These are phyloP conservation scores for Stagonosporopsis chrysanthemi DNA, from an alignment of 2,329 filamentous ascomycete genomes.

Conservation along the genomic window DNA sequence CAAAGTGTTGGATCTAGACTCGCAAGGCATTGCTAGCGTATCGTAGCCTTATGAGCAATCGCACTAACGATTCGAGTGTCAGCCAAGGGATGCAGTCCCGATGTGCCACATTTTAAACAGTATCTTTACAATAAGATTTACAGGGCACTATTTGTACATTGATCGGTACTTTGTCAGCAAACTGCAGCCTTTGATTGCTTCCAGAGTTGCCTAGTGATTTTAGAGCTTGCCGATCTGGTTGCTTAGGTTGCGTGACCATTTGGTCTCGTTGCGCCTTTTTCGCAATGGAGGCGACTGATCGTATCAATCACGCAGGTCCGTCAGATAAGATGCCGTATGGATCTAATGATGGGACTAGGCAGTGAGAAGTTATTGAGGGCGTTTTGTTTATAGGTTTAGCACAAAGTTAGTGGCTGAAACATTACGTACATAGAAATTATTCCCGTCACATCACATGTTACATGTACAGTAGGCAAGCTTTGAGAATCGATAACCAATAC, in stretches of 20 bases:
- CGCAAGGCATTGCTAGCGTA: neutral
- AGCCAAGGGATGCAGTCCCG: neutral
- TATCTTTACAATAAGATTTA: neutral
- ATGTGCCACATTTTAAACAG: neutral
- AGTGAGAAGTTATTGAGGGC: no score
- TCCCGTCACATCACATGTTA: neutral
- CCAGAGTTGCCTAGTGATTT: neutral
- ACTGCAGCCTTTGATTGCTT: neutral
- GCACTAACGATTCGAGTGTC: neutral
- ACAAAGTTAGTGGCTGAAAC: no score
- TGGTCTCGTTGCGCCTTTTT: no score
- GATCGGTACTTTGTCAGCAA: neutral
- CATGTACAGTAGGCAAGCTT: neutral
- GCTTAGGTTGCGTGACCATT: no score
- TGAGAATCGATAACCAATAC: neutral
- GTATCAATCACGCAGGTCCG: no score
- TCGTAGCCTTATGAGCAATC: neutral
- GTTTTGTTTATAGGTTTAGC: no score
- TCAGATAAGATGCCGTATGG: no score
- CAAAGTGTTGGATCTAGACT: neutral
- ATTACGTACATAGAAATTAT: neutral
- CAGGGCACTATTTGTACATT: neutral
- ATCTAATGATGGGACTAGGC: no score
- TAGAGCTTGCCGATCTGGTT: neutral
- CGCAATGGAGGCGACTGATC: no score